Percentiles rank a stretch among this genome's conserved stretches.
Conservation (phyloP, 2,329 filamentous ascomycete species). For the Myriosclerotinia duriaeana region DNA sequence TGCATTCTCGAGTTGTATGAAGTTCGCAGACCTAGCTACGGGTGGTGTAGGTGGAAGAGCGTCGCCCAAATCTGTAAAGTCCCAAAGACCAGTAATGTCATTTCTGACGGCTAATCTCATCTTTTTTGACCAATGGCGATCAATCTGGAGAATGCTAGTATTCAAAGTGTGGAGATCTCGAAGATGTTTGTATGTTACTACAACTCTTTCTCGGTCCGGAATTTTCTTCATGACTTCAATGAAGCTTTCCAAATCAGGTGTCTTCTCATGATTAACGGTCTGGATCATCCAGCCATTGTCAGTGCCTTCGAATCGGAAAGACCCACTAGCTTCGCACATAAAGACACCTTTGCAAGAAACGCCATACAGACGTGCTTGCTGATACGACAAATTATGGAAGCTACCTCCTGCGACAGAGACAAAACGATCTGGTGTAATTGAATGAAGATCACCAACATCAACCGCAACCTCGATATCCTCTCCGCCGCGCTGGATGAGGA, state of each 20-base stretch:
- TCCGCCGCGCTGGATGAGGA: constrained; percentile 86
- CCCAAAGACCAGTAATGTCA: constrained; percentile 87
- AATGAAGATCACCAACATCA: constrained; percentile 83
- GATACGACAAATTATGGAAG: constrained; percentile 96
- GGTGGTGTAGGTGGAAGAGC: constrained; percentile 73
- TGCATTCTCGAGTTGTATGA: constrained; percentile 87
- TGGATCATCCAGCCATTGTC: constrained; percentile 94
- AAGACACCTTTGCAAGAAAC: constrained; percentile 91
- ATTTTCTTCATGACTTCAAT: constrained; percentile 88
- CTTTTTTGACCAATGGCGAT: constrained; percentile 93
- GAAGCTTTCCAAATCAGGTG: constrained; percentile 82
- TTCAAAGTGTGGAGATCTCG: constrained; percentile 91
- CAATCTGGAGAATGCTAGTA: constrained; percentile 87
- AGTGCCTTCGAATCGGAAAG: constrained; percentile 89
- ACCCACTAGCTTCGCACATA: constrained; percentile 90
- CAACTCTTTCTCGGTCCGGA: constrained; percentile 77
- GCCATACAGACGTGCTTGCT: constrained; percentile 93
- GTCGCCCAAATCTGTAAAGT: constrained; percentile 83
- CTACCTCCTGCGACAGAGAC: constrained; percentile 90
- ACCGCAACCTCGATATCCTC: constrained; percentile 79
- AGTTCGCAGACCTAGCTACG: constrained; percentile 76
- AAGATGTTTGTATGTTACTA: constrained; percentile 94
- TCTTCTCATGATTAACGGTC: constrained; percentile 87
- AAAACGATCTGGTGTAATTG: constrained; percentile 93
- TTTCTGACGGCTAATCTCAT: constrained; percentile 93